These are phyloP conservation scores for Epichloe typhina DNA, from an alignment of 2,329 filamentous ascomycete species.

Conservation along the genomic window DNA sequence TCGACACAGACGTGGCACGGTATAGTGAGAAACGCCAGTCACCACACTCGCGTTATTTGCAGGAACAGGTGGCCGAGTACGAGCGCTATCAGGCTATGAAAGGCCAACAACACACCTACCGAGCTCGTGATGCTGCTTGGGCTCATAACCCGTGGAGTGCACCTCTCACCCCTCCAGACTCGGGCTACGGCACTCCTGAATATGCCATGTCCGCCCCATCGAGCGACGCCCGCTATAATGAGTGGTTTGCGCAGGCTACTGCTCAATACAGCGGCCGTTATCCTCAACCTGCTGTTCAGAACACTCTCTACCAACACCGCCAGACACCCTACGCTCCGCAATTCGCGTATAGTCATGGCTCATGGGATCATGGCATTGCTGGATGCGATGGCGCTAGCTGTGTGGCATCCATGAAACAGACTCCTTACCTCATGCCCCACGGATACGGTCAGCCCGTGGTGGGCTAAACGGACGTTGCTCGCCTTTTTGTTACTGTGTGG, in stretches of 20 bases:
- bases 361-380: conserved; percentile 37
- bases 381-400: conserved; percentile 39
- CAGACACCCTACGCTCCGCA: conserved; percentile 27
- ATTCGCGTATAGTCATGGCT: conserved; percentile 31
- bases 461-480: conserved; percentile 23
- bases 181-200: conserved; percentile 48
- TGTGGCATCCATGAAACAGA: conserved; percentile 30
- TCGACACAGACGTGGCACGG: conserved; percentile 29
- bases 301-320: conserved; percentile 27
- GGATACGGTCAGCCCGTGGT: conserved; percentile 42
- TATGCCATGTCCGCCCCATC: conserved; percentile 42
- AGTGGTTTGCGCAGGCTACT: conserved; percentile 38
- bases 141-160: conserved; percentile 32
- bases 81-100: conserved; percentile 35
- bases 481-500: not conserved
- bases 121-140: conserved; percentile 32
- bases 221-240: conserved; percentile 41
- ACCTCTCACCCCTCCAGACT: conserved; percentile 46
- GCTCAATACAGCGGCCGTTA: conserved; percentile 32
- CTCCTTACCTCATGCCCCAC: conserved; percentile 34
- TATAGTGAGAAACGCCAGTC: conserved; percentile 26
- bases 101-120: conserved; percentile 26
- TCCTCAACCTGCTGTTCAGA: conserved; percentile 28
- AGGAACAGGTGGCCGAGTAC: conserved; percentile 42
- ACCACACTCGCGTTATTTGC: conserved; percentile 33